Evolutionary conservation across 768 basidiomycete species (phyloP).

Genomic region (Lentinula lateritia): DNA sequence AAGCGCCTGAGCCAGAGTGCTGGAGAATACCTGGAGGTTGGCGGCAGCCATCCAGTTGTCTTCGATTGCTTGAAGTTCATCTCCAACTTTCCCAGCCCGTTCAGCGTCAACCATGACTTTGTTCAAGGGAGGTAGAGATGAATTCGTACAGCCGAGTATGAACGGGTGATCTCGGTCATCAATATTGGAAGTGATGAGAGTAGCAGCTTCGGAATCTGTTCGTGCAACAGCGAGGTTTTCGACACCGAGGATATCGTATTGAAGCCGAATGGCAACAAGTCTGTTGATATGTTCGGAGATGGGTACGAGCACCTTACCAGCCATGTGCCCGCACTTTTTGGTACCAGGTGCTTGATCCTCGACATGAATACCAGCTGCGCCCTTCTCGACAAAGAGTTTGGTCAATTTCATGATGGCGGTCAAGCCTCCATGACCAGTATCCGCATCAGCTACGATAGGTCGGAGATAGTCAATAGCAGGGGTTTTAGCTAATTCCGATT

Average conservation of each 20-base stretch:
- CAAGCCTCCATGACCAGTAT: constrained; percentile 96
- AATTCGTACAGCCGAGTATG: constrained; percentile 88
- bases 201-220: constrained; percentile 97
- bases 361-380: constrained; percentile 95
- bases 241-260: constrained; percentile 98
- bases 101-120: constrained; percentile 83
- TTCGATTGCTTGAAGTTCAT: constrained; percentile 81
- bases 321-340: constrained; percentile 96
- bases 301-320: constrained; percentile 93
- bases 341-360: constrained; percentile 98
- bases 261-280: constrained; percentile 92
- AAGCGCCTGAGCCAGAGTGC: constrained; percentile 63
- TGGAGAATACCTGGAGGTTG: constrained; percentile 73
- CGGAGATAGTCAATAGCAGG: constrained; percentile 85
- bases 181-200: constrained; percentile 93
- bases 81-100: constrained; percentile 69
- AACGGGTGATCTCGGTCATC: constrained; percentile 97
- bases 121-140: constrained; percentile 63
- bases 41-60: constrained; percentile 83
- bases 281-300: constrained; percentile 98
- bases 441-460: constrained; percentile 93
- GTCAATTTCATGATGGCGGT: constrained; percentile 99
- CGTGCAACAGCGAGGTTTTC: constrained; percentile 90
- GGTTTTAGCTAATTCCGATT: constrained; percentile 64
- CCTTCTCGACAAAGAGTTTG: constrained; percentile 98